Conservation (phyloP, 257 asterid genomes). For the Rubia yunnanensis region DNA sequence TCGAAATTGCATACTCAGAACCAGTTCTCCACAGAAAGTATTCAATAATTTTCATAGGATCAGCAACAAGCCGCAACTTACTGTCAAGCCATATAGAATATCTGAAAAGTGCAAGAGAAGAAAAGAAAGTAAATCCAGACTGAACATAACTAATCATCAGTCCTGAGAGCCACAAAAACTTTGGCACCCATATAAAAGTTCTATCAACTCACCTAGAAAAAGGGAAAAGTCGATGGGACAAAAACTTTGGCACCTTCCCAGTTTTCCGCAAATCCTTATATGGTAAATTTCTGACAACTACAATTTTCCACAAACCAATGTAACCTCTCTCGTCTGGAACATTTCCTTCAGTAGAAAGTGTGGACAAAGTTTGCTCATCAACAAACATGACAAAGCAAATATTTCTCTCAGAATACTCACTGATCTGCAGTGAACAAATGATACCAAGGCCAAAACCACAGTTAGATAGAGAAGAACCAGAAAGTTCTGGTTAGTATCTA, state of each 20-base stretch:
- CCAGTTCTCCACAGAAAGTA: constrained; percentile 70
- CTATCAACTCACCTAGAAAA: constrained; percentile 65
- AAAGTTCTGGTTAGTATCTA: background rate
- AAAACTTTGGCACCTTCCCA: constrained; percentile 91
- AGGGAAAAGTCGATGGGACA: constrained; percentile 89
- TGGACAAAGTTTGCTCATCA: constrained; percentile 64
- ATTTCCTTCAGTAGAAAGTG: constrained; percentile 62
- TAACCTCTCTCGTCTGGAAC: constrained; percentile 60
- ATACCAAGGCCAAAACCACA: background rate
- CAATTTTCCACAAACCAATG: constrained; percentile 79
- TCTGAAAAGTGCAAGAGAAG: constrained; percentile 32
- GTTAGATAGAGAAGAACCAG: background rate
- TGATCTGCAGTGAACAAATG: constrained; percentile 40
- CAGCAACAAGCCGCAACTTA: constrained; percentile 79
- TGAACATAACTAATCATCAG: constrained; percentile 3
- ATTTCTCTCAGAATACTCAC: constrained; percentile 77
- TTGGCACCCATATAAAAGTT: too few relatives aligned
- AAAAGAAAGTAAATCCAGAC: constrained; percentile 9
- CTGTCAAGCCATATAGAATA: constrained; percentile 96
- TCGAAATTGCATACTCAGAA: constrained; percentile 86
- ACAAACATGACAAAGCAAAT: constrained; percentile 89
- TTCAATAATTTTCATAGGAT: constrained; percentile 78
- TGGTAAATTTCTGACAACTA: constrained; percentile 67
- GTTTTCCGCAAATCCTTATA: constrained; percentile 72
- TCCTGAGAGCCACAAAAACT: constrained; percentile 2